phyloP scores from a whole-genome alignment of 495 filamentous ascomycete species.

The Lentithecium fluviatile region DNA sequence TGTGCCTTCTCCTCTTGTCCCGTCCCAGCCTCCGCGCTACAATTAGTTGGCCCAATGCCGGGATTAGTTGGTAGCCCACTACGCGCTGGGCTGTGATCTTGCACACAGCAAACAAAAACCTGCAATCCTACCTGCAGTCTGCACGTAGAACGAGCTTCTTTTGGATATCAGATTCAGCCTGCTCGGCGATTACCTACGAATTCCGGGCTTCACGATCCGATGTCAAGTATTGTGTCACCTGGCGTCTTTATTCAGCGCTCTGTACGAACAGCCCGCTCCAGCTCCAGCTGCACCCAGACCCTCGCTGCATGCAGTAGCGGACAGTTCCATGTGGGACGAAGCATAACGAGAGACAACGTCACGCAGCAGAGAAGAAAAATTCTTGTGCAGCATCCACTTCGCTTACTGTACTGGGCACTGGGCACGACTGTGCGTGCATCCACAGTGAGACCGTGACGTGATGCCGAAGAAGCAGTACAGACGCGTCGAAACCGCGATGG shows the following conservation, averaged over 20 bases:
- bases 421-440: background rate
- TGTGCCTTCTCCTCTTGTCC: constrained; percentile 20
- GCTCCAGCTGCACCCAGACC: background rate
- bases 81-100: constrained; percentile 32
- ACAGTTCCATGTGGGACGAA: background rate
- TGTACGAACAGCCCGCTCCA: too few species aligned
- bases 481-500: constrained; percentile 30
- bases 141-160: background rate
- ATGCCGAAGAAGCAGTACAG: constrained; percentile 8
- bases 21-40: constrained; percentile 33
- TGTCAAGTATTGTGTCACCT: too few species aligned
- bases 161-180: constrained; percentile 19
- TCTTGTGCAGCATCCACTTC: constrained; percentile 17
- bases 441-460: background rate
- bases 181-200: constrained; percentile 1
- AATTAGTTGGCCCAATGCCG: background rate
- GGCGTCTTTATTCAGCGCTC: too few species aligned
- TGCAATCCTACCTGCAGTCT: constrained; percentile 11
- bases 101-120: constrained; percentile 32
- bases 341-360: constrained; percentile 5
- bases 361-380: constrained; percentile 24
- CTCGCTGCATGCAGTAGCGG: background rate
- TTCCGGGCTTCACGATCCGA: background rate
- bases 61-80: constrained; percentile 22
- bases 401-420: constrained; percentile 8